A percentile compares a stretch with the other conserved stretches of the same genome.
phyloP scores from a whole-genome alignment of 2,329 filamentous ascomycete species.

The Penicillium sp. region DNA sequence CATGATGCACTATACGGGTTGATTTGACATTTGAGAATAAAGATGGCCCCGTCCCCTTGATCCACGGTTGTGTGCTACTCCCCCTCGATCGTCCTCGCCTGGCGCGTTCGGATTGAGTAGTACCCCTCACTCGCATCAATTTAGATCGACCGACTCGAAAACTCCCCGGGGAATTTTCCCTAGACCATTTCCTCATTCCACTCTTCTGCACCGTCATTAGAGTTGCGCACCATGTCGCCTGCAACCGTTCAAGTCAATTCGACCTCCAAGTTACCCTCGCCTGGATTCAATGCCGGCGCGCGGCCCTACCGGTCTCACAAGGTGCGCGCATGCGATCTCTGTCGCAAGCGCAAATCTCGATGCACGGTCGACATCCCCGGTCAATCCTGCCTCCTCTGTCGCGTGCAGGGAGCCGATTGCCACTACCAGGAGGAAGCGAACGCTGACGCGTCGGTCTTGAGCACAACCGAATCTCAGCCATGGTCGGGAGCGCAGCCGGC shows the following conservation, averaged over 20 bases:
- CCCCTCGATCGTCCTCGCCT: constrained; percentile 4
- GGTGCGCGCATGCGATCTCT: constrained; percentile 57
- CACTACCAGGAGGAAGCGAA: constrained; percentile 47
- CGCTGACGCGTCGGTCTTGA: constrained; percentile 24
- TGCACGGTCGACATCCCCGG: constrained; percentile 56
- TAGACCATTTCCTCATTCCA: constrained; percentile 11
- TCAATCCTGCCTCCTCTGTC: constrained; percentile 55
- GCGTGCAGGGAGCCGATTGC: constrained; percentile 55
- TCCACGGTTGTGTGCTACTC: constrained; percentile 7
- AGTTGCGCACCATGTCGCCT: constrained; percentile 32
- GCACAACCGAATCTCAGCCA: constrained; percentile 24
- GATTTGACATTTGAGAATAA: background rate
- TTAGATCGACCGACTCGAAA: constrained; percentile 24
- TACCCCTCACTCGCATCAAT: constrained; percentile 22
- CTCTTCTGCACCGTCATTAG: constrained; percentile 6
- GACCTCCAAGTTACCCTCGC: constrained; percentile 32
- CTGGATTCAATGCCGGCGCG: constrained; percentile 40
- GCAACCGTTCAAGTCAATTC: constrained; percentile 28
- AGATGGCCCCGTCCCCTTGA: background rate
- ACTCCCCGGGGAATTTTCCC: constrained; percentile 14
- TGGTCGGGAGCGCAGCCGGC: constrained; percentile 27
- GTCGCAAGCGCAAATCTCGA: constrained; percentile 57
- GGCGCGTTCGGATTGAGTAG: constrained; percentile 15
- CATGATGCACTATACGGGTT: constrained; percentile 8
- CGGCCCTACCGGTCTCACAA: constrained; percentile 60